These are phyloP conservation scores for Nigrospora oryzae DNA, from an alignment of 2,329 filamentous ascomycete genomes.

Conservation along the genomic window DNA sequence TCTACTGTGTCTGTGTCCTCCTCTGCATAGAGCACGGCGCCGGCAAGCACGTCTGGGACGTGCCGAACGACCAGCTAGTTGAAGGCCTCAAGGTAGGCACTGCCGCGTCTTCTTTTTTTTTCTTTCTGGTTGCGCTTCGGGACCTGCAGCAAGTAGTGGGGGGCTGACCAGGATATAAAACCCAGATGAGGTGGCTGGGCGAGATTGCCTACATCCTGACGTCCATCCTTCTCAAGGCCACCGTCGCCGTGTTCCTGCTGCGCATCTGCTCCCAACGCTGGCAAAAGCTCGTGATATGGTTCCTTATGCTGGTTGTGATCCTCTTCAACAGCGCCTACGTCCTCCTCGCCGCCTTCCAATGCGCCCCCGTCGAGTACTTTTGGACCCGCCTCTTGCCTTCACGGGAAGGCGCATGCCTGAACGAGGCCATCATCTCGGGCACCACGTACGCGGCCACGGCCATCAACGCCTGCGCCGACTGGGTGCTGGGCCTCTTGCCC, in stretches of 20 bases:
- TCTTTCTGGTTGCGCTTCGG: neutral
- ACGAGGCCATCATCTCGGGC: slow-evolving; percentile 16
- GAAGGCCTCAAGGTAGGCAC: slow-evolving; percentile 12
- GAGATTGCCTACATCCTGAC: slow-evolving; percentile 29
- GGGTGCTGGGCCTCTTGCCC: slow-evolving; percentile 25
- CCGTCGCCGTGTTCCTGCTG: slow-evolving; percentile 28
- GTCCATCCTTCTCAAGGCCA: slow-evolving; percentile 27
- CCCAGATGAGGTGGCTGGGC: slow-evolving; percentile 23
- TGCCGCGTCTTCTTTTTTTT: neutral
- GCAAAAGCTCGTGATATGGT: slow-evolving; percentile 24
- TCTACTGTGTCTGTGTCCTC: slow-evolving; percentile 11
- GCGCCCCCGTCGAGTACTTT: slow-evolving; percentile 25
- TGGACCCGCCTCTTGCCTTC: slow-evolving; percentile 24
- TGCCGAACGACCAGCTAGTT: slow-evolving; percentile 10
- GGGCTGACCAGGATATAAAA: neutral
- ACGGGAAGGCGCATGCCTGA: slow-evolving; percentile 21
- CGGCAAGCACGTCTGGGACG: slow-evolving; percentile 10
- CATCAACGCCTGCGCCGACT: slow-evolving; percentile 23
- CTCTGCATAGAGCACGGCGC: slow-evolving; percentile 12
- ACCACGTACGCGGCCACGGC: slow-evolving; percentile 25
- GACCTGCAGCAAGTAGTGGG: no score
- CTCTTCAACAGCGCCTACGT: slow-evolving; percentile 24
- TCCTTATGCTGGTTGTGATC: slow-evolving; percentile 19
- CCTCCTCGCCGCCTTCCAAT: slow-evolving; percentile 29
- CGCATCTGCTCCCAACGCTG: slow-evolving; percentile 23